Evolutionary conservation across 257 asterid species (phyloP), one percentile per base, ranked within the genome.

Genomic region (Henckelia pumila): DNA sequence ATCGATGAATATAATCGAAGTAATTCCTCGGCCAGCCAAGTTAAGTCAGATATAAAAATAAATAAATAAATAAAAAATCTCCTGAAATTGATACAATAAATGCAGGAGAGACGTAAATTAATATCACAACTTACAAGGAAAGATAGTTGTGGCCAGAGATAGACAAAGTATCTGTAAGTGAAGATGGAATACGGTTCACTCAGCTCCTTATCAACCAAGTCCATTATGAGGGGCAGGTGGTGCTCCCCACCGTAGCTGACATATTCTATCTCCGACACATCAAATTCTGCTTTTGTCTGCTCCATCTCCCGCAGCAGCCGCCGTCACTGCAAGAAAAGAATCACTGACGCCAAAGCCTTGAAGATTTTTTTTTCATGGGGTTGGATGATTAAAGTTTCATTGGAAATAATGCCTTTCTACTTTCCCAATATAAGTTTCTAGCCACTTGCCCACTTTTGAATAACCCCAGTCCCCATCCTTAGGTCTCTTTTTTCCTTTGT

Each of bases 141-240:
- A 40, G 89, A 86, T 70, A 94, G 89, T 35, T 91, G 82, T 6
- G 99, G 99, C 99, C 97, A 94, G 70, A 85, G 95, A 76, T 94
- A 85, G 74, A 94, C 99, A 74, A 94, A 94, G 86, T 91, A 94
- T 77, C 99, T 86, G 77, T 94, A 94, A 28, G 99, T 91, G 84
- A 94, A 94, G 73, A 94, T 91, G 70, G 99, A 94, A 71, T 94
- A 94, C 57, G 99, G 99, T 67, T 94, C 99, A 49, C 96, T 91
- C 49, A 91, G 95, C 83, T 91, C 97, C 79, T 88, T 80, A 64
- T 94, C 99, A 62, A 94, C 99, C 66, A 93, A 89, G 66, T 93
- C 82, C 99, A 91, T 93, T 50, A 93, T 91, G 40, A 93, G 79
- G n/a, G 99, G 99, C 37, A 91, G 86, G 66, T 94, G 99, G 67